phyloP scores from a whole-genome alignment of 371 early-diverging fungal species.

The Mucor lusitanicus region DNA sequence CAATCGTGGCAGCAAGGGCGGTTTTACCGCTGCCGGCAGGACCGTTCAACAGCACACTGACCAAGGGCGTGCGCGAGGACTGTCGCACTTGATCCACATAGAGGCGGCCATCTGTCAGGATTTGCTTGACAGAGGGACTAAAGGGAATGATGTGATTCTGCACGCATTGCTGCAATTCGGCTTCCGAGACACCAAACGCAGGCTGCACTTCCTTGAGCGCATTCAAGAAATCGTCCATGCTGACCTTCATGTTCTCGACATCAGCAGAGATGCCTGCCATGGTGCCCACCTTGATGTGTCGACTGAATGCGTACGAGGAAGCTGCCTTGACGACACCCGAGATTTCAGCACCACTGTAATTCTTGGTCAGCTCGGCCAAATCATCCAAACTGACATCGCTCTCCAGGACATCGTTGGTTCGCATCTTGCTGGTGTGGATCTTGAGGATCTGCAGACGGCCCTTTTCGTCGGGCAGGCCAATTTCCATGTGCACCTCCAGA shows the following conservation, averaged over 20 bases:
- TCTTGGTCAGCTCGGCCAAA: slow-evolving; percentile 94
- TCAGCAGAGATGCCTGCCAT: slow-evolving; percentile 81
- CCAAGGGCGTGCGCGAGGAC: slow-evolving; percentile 84
- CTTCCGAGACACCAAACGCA: slow-evolving; percentile 97
- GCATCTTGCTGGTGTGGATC: slow-evolving; percentile 93
- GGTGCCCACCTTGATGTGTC: slow-evolving; percentile 93
- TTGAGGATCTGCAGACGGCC: slow-evolving; percentile 94
- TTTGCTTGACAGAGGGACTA: slow-evolving; percentile 70
- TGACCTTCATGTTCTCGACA: slow-evolving; percentile 88
- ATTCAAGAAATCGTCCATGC: slow-evolving; percentile 90
- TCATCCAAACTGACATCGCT: slow-evolving; percentile 90
- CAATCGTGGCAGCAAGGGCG: slow-evolving; percentile 96
- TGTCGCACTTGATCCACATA: slow-evolving; percentile 88
- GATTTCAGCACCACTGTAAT: slow-evolving; percentile 99
- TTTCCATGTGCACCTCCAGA: slow-evolving; percentile 97
- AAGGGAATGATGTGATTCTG: slow-evolving; percentile 87
- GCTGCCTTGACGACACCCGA: slow-evolving; percentile 97
- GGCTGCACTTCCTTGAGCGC: slow-evolving; percentile 98
- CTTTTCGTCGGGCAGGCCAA: slow-evolving; percentile 90
- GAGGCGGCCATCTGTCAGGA: slow-evolving; percentile 79
- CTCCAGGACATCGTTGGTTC: slow-evolving; percentile 83
- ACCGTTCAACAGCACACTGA: slow-evolving; percentile 86
- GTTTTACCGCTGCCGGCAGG: slow-evolving; percentile 97
- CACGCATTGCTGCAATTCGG: slow-evolving; percentile 86
- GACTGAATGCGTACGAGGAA: slow-evolving; percentile 98